These are phyloP conservation scores for Diaporthe destruens DNA, from an alignment of 2,329 filamentous ascomycete genomes.

Conservation along the genomic window DNA sequence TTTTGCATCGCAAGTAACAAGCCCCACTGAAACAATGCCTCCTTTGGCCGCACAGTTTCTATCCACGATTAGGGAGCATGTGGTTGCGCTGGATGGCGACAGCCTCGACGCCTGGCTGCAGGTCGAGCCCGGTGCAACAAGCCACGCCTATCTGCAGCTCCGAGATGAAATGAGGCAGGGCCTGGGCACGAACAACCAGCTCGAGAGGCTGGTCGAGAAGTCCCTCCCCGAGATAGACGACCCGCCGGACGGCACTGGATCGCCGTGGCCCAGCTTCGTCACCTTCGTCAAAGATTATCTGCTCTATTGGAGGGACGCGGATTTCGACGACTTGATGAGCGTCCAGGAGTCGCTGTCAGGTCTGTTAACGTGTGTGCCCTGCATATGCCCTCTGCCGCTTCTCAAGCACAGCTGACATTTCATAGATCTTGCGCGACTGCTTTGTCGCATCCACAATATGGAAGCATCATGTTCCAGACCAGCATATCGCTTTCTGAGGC, in stretches of 20 bases:
- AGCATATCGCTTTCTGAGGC: slow-evolving; percentile 85
- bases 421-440: slow-evolving; percentile 84
- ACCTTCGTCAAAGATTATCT: slow-evolving; percentile 87
- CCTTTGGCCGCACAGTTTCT: slow-evolving; percentile 78
- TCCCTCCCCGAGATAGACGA: slow-evolving; percentile 75
- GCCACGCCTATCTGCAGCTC: slow-evolving; percentile 72
- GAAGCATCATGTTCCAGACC: slow-evolving; percentile 84
- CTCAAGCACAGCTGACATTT: slow-evolving; percentile 7
- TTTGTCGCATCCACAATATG: slow-evolving; percentile 82
- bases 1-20: neutral
- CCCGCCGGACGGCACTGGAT: slow-evolving; percentile 71
- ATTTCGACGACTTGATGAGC: slow-evolving; percentile 79
- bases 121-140: slow-evolving; percentile 77
- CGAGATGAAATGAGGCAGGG: slow-evolving; percentile 73
- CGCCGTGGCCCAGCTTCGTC: slow-evolving; percentile 81
- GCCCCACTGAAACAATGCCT: slow-evolving; percentile 56
- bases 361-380: slow-evolving; percentile 75
- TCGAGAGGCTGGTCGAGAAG: slow-evolving; percentile 74
- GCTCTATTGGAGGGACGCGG: slow-evolving; percentile 82
- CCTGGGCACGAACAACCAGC: slow-evolving; percentile 58
- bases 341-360: slow-evolving; percentile 81
- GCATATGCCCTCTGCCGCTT: neutral
- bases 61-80: slow-evolving; percentile 69
- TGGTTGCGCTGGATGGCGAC: slow-evolving; percentile 73
- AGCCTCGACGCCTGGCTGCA: slow-evolving; percentile 78